Evolutionary conservation across 805 yeast genomes (phyloP), one percentile per base, ranked within the genome.

Genomic region (Yamadazyma olivae): DNA sequence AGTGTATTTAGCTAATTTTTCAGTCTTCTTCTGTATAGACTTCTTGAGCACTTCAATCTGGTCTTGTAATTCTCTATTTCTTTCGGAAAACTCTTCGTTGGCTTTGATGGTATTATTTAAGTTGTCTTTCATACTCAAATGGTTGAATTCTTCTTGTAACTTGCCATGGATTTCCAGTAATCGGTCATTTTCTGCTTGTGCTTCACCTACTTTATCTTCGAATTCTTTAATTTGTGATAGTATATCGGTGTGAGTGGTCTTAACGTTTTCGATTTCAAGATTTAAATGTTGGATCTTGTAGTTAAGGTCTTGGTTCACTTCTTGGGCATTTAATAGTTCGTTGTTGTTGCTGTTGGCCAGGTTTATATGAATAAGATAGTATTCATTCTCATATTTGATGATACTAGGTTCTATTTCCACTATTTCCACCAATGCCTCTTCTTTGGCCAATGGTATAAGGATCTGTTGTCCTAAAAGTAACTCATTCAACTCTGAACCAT

Each of bases 71-170:
- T 62, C 67, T 4, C 43, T 17, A 33, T 61, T 64, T 30, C 61
- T 52, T 30, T 48, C 48, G 8, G 57, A 49, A 38, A 67, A 65
- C 20, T 66, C 73, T 40, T 56, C 42, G 41, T 67, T 67, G 25
- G 73, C 73, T 38, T 62, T 55, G 31, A 57, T 61, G 2, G 69
- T 61, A 36, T 64, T 64, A 25, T 51, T 53, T 26, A 64, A 50
- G 38, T 64, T 64, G 38, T 59, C 64, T 29, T 60, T 59, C 69
- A 64, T 60, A 14, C 62, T 61, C 16, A 63, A 51, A 29, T 54
- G 50, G 23, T 53, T 60, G 36, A 59, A 61, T 31, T 51, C 46
- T 14, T 39, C 40, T 30, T 56, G 49, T 26, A 59, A 44, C 8
- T 48, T 42, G 18, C 40, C 35, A 28, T 45, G 48, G 17, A 35